These are phyloP conservation scores for Penicillium chermesinum DNA, from an alignment of 495 filamentous ascomycete species.

Conservation along the genomic window DNA sequence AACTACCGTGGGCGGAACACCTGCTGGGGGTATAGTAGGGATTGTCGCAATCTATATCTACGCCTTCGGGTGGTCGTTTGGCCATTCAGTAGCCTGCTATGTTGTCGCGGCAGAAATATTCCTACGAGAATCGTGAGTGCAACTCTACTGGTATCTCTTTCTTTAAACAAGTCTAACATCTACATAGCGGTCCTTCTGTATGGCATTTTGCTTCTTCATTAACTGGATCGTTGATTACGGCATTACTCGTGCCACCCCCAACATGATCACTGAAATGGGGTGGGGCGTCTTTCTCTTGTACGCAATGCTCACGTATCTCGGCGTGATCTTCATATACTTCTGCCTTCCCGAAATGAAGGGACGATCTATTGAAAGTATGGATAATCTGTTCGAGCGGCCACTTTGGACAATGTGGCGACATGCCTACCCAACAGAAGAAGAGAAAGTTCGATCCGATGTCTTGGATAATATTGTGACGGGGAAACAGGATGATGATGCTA, in stretches of 20 bases:
- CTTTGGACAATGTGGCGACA: conserved; percentile 30
- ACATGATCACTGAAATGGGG: conserved; percentile 27
- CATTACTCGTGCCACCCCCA: conserved; percentile 22
- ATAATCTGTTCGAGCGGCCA: conserved; percentile 29
- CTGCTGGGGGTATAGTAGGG: conserved; percentile 48
- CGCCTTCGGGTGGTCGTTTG: conserved; percentile 39
- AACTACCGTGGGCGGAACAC: conserved; percentile 25
- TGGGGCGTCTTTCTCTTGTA: conserved; percentile 27
- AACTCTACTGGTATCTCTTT: no score
- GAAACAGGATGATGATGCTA: conserved; percentile 11
- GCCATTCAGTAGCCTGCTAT: conserved; percentile 23
- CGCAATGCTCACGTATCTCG: conserved; percentile 22
- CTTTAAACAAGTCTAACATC: not conserved
- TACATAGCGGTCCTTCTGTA: conserved; percentile 16
- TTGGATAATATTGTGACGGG: conserved; percentile 10
- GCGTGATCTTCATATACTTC: conserved; percentile 26
- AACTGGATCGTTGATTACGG: conserved; percentile 26
- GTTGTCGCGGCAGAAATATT: conserved; percentile 24
- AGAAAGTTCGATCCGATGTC: conserved; percentile 16
- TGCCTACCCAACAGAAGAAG: conserved; percentile 24
- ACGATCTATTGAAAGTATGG: conserved; percentile 32
- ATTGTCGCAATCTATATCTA: conserved; percentile 65
- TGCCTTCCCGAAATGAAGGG: conserved; percentile 29
- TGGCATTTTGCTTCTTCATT: conserved; percentile 22
- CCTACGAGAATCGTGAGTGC: conserved; percentile 22